Percentiles rank a stretch among this genome's conserved stretches.
Conservation (phyloP, 2,329 filamentous ascomycete species). For the Plenodomus lindquistii region DNA sequence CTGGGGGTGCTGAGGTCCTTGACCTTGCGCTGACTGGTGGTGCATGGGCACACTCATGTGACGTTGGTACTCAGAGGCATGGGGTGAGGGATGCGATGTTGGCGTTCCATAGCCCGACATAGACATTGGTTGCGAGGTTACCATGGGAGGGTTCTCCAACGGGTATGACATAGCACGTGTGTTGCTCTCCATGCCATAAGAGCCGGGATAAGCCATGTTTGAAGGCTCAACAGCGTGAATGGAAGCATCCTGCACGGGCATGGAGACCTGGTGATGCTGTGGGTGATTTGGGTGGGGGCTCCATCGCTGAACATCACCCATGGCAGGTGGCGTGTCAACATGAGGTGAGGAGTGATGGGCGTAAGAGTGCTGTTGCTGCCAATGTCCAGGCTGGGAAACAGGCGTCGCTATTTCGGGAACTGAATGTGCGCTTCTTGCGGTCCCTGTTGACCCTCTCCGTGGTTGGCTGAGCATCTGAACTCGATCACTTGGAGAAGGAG, state of each 20-base stretch:
- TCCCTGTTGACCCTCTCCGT: constrained; percentile 43
- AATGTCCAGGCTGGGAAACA: constrained; percentile 42
- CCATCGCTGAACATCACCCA: constrained; percentile 42
- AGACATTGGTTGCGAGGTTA: constrained; percentile 42
- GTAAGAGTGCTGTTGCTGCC: constrained; percentile 42
- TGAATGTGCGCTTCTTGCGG: constrained; percentile 43
- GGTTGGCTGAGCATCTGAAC: constrained; percentile 46
- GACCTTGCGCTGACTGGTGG: constrained; percentile 32
- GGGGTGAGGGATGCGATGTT: constrained; percentile 42
- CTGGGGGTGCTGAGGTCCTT: constrained; percentile 31
- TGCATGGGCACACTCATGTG: constrained; percentile 45
- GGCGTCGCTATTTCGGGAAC: constrained; percentile 43
- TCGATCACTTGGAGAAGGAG: constrained; percentile 45
- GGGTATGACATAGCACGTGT: constrained; percentile 46
- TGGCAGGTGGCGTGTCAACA: constrained; percentile 32
- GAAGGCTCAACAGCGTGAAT: constrained; percentile 35
- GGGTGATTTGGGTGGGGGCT: constrained; percentile 39
- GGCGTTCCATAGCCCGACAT: constrained; percentile 45
- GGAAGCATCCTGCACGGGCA: constrained; percentile 38
- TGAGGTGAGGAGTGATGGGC: constrained; percentile 41
- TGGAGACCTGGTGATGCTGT: constrained; percentile 38
- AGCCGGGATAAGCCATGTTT: constrained; percentile 39
- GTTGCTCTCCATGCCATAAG: constrained; percentile 45
- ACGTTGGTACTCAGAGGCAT: constrained; percentile 42
- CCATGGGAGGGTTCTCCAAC: constrained; percentile 41